Evolutionary conservation across 352 stramenopile species (phyloP).

Genomic region (Detonula confervacea): DNA sequence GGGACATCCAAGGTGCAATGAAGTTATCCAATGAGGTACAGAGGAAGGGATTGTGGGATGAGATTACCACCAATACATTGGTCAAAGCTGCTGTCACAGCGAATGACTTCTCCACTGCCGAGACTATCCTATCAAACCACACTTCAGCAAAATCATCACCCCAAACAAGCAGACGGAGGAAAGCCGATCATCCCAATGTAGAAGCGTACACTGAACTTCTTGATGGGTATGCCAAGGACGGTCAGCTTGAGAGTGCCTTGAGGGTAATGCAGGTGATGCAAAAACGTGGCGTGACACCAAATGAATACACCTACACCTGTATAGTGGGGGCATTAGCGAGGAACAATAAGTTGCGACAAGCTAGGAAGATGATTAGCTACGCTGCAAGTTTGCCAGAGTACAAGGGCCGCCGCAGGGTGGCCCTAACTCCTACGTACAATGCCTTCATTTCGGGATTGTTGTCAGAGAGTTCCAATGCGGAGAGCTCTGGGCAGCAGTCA

Average conservation of each 20-base stretch:
- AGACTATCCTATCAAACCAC: constrained; percentile 64
- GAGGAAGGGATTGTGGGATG: constrained; percentile 68
- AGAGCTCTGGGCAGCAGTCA: neutral
- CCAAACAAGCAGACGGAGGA: neutral
- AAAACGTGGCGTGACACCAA: constrained; percentile 60
- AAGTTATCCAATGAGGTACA: constrained; percentile 60
- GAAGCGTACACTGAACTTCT: constrained; percentile 82
- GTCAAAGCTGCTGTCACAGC: constrained; percentile 68
- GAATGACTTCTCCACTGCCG: constrained; percentile 64
- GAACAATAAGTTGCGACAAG: constrained; percentile 62
- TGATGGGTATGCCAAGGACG: constrained; percentile 74
- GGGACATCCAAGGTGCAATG: constrained; percentile 51
- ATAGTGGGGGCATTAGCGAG: constrained; percentile 73
- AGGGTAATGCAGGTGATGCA: constrained; percentile 67
- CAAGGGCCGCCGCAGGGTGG: constrained; percentile 22
- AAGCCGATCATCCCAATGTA: constrained; percentile 74
- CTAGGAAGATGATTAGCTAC: constrained; percentile 68
- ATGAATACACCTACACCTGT: constrained; percentile 80
- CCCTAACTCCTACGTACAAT: constrained; percentile 70
- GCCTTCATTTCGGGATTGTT: constrained; percentile 77
- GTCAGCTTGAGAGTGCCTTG: constrained; percentile 63
- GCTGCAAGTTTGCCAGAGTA: constrained; percentile 9
- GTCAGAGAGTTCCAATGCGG: constrained; percentile 8
- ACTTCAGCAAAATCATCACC: constrained; percentile 22
- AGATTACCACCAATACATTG: constrained; percentile 81